phyloP scores from a whole-genome alignment of 306 rosid genomes.

The Gynostemma pentaphyllum region DNA sequence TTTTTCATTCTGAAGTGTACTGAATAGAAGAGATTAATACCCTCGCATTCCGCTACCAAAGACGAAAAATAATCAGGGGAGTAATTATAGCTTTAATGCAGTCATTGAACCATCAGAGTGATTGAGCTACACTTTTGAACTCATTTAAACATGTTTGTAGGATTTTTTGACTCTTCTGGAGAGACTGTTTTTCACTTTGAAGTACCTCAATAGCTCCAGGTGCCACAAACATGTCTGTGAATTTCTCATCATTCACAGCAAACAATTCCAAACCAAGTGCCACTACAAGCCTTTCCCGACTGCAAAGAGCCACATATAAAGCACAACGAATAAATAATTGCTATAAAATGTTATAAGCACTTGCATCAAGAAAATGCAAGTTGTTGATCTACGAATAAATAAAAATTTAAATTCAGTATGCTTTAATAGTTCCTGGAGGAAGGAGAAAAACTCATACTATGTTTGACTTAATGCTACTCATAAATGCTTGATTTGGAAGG shows the following conservation, averaged over 20 bases:
- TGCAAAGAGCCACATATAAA: slow-evolving; percentile 22
- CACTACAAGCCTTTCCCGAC: slow-evolving; percentile 71
- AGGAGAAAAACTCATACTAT: too few species aligned
- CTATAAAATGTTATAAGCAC: neutral
- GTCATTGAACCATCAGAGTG: slow-evolving; percentile 33
- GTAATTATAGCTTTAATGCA: neutral
- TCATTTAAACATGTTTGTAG: slow-evolving; percentile 83
- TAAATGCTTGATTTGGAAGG: too few species aligned
- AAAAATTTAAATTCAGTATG: neutral
- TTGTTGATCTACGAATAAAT: too few species aligned
- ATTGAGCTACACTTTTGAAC: slow-evolving; percentile 59
- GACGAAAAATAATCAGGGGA: slow-evolving; percentile 7
- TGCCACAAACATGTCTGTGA: slow-evolving; percentile 93
- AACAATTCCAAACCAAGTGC: slow-evolving; percentile 81
- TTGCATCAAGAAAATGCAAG: neutral
- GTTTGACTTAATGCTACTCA: too few species aligned
- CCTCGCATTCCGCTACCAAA: neutral
- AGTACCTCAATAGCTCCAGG: slow-evolving; percentile 74
- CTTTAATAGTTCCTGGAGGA: too few species aligned
- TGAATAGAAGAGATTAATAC: slow-evolving; percentile 23
- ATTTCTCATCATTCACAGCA: slow-evolving; percentile 84
- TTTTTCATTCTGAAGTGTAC: slow-evolving; percentile 40
- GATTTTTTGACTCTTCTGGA: slow-evolving; percentile 69
- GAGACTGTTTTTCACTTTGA: slow-evolving; percentile 57
- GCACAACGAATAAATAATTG: neutral